A percentile compares a stretch with the other conserved stretches of the same genome.
phyloP scores from a whole-genome alignment of 495 filamentous ascomycete genomes.

The Podospora pseudoanserina region DNA sequence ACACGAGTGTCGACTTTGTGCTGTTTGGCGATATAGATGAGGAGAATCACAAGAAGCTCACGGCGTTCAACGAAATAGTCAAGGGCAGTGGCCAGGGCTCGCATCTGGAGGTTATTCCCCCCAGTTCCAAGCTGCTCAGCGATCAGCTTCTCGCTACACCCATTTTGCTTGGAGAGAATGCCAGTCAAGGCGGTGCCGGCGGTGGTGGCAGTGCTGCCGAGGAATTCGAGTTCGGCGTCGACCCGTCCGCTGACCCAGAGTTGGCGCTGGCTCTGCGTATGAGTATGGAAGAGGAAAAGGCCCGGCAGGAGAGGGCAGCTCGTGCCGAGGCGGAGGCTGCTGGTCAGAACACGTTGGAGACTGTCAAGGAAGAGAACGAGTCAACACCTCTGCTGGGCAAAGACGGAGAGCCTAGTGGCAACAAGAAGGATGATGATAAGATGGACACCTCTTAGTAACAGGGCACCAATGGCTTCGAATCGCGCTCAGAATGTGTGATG shows the following conservation, averaged over 20 bases:
- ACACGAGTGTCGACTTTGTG: conserved; percentile 86
- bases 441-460: conserved; percentile 72
- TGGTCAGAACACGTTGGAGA: conserved; percentile 70
- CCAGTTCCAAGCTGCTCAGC: conserved; percentile 83
- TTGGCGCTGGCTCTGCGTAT: conserved; percentile 92
- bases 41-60: conserved; percentile 78
- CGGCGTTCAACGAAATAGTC: conserved; percentile 87
- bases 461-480: not conserved
- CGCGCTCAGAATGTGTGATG: not conserved
- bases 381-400: conserved; percentile 61
- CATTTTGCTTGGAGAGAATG: conserved; percentile 77
- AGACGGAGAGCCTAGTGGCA: conserved; percentile 65
- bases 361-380: conserved; percentile 75
- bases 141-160: conserved; percentile 90
- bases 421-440: conserved; percentile 49
- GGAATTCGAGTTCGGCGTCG: conserved; percentile 63
- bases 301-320: conserved; percentile 75
- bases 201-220: conserved; percentile 55
- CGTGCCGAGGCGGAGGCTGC: conserved; percentile 65
- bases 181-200: conserved; percentile 42
- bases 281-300: conserved; percentile 96
- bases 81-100: conserved; percentile 79
- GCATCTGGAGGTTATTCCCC: conserved; percentile 84
- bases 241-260: conserved; percentile 82
- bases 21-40: conserved; percentile 92